Evolutionary conservation across 306 rosid genomes (phyloP), one percentile per base, ranked within the genome.

Genomic region (Begonia peltatifolia): DNA sequence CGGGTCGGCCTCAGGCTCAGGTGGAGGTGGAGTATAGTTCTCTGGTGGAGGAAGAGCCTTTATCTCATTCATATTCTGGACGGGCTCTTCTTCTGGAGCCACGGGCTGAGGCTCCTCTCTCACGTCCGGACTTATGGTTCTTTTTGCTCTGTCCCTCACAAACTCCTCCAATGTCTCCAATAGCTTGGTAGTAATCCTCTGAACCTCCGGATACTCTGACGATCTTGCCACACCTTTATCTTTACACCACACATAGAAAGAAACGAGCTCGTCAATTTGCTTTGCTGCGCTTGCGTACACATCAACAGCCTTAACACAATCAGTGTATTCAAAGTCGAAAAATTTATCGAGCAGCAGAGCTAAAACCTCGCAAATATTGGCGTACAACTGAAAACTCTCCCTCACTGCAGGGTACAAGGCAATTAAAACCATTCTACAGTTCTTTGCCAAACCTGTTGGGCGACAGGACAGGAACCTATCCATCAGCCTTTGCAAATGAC

Each of bases 101-200:
- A 64, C 75, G 0, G 71, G 73, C 1, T 56, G 62, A 0, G 71
- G 74, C 76, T 74, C 87, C 75, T 66, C 83, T 52, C 42, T 80
- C 73, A 78, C 74, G 70, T 83, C 94, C 0, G 99, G 99, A 69
- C 95, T 90, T 62, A 80, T 86, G 0, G 88, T 81, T 68, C 63
- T 79, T 82, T 90, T 90, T 4, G 84, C 83, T 59, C 94, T 74
- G 58, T 90, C 99, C 76, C 94, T 80, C 62, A 86, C 86, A 62
- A 90, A 90, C 80, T 90, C 99, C 76, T 90, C 99, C 65, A 90
- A 55, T 2, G 99, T 90, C 69, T 86, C 99, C 58, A 90, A 65
- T 42, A 90, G 62, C 72, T 90, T 90, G n/a, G 86, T 61, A 47
- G 95, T 82, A 56, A 90, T 83, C 71, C 62, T 86, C 78, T 83